phyloP scores from a whole-genome alignment of 495 filamentous ascomycete genomes.

The Hamigera avellanea region DNA sequence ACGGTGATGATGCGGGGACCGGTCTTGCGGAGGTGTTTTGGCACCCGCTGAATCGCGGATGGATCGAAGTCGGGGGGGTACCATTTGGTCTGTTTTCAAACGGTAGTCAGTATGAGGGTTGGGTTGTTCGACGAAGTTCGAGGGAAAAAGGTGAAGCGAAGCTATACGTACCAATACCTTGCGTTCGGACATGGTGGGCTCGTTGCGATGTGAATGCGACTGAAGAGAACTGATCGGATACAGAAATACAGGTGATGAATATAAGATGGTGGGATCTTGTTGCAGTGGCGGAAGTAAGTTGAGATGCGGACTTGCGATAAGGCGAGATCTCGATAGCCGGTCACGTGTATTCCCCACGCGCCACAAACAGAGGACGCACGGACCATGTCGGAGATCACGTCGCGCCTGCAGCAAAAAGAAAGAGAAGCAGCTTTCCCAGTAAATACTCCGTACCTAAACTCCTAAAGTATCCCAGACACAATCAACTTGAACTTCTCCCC shows the following conservation, averaged over 20 bases:
- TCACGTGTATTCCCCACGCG: too few species aligned
- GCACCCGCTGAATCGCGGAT: conserved; percentile 60
- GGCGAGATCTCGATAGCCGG: too few species aligned
- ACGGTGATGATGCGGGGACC: conserved; percentile 80
- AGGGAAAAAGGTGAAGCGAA: conserved; percentile 9
- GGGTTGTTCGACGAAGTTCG: conserved; percentile 1
- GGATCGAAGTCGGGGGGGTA: conserved; percentile 98
- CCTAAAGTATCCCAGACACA: too few species aligned
- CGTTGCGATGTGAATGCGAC: not conserved
- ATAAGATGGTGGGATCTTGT: too few species aligned
- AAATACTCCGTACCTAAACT: too few species aligned
- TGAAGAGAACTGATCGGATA: not conserved
- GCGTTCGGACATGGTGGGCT: conserved; percentile 72
- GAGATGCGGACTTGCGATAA: too few species aligned
- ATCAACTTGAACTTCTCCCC: too few species aligned
- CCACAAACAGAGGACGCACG: not conserved
- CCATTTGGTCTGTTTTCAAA: conserved; percentile 47
- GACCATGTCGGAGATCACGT: not conserved
- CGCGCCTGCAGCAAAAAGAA: conserved; percentile 4
- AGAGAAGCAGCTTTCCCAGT: not conserved
- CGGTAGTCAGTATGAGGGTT: conserved; percentile 2
- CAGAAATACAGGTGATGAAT: too few species aligned
- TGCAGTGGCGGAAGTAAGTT: too few species aligned
- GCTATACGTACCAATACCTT: conserved; percentile 65
- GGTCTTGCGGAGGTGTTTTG: conserved; percentile 44